These are phyloP conservation scores for Erucastrum elatum DNA, from an alignment of 345 rosid species.

Conservation along the genomic window DNA sequence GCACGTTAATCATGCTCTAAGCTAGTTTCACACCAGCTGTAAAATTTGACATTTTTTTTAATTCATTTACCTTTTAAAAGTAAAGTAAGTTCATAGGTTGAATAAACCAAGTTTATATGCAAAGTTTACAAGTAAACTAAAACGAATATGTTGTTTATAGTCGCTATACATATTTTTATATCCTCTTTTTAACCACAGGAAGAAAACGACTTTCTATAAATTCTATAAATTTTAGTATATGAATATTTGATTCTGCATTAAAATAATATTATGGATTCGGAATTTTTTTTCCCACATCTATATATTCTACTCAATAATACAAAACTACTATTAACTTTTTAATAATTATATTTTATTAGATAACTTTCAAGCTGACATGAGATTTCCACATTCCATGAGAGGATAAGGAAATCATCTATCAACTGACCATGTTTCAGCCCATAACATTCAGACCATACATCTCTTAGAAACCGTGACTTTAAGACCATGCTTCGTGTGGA, in stretches of 20 bases:
- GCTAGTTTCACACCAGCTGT: too few species aligned
- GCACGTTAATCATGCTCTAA: too few species aligned
- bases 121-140: too few species aligned
- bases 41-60: too few species aligned
- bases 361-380: neutral
- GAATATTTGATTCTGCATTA: neutral
- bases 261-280: neutral
- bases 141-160: too few species aligned
- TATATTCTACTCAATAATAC: neutral
- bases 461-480: conserved; percentile 42
- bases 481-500: conserved; percentile 55
- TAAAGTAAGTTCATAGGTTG: too few species aligned
- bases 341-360: conserved; percentile 6
- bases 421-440: neutral
- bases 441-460: conserved; percentile 18
- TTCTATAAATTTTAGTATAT: neutral
- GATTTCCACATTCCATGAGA: neutral
- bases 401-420: conserved; percentile 14
- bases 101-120: too few species aligned
- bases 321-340: neutral
- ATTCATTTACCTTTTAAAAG: too few species aligned
- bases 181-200: neutral
- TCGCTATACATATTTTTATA: too few species aligned
- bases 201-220: neutral
- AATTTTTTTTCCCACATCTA: neutral